phyloP scores from a whole-genome alignment of 176 grass and related monocot species.

The Triticum turgidum region DNA sequence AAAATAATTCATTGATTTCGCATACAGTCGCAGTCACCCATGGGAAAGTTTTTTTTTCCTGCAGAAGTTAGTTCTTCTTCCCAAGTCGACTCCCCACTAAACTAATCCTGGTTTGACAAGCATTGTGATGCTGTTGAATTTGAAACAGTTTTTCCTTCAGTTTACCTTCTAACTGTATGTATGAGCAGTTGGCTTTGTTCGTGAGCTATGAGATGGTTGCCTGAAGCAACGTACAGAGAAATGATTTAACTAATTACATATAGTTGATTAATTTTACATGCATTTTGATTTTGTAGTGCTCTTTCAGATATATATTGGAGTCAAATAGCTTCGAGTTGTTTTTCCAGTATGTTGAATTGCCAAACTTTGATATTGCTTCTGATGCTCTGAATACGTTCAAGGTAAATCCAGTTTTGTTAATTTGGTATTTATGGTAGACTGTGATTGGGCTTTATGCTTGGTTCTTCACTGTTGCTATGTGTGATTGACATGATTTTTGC shows the following conservation, averaged over 20 bases:
- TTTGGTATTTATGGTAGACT: slow-evolving; percentile 2
- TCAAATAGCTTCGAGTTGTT: slow-evolving; percentile 97
- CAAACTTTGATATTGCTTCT: slow-evolving; percentile 99
- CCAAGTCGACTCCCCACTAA: neutral
- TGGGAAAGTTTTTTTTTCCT: neutral
- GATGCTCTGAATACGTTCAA: slow-evolving; percentile 99
- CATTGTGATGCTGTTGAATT: neutral
- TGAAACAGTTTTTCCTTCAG: neutral
- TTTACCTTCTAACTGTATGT: slow-evolving; percentile 8
- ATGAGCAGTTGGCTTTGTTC: neutral
- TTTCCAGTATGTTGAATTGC: slow-evolving; percentile 96
- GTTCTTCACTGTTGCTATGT: slow-evolving; percentile 28
- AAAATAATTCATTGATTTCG: slow-evolving; percentile 1
- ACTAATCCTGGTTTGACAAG: slow-evolving; percentile 4
- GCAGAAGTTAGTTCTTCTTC: neutral
- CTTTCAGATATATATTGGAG: slow-evolving; percentile 99
- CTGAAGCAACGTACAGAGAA: neutral
- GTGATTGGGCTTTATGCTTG: slow-evolving; percentile 10
- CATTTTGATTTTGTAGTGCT: slow-evolving; percentile 92
- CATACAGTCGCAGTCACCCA: neutral
- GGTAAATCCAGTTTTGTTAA: slow-evolving; percentile 42
- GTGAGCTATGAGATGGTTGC: slow-evolving; percentile 9
- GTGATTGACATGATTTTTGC: slow-evolving; percentile 37
- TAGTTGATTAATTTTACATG: slow-evolving; percentile 56
- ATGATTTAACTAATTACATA: slow-evolving; percentile 21